phyloP scores from a whole-genome alignment of 208 protist species.

The Cochliopodium minus region DNA sequence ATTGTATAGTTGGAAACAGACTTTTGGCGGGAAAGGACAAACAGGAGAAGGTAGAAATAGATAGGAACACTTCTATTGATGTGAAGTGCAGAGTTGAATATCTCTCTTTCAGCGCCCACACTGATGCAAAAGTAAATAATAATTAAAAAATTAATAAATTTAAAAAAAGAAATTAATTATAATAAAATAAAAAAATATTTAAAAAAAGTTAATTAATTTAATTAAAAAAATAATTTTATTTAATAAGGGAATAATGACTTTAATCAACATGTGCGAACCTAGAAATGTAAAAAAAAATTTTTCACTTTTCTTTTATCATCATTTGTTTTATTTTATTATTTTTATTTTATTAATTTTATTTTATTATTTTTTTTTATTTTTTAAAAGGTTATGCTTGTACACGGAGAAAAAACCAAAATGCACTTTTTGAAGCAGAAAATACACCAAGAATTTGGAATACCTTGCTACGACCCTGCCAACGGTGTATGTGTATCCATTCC shows the following conservation, averaged over 20 bases:
- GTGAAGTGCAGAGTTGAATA: slow-evolving; percentile 35
- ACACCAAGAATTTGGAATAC: slow-evolving; percentile 2
- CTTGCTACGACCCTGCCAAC: slow-evolving; percentile 4
- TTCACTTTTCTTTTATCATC: no score
- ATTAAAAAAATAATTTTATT: no score
- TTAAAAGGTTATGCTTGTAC: slow-evolving; percentile 52
- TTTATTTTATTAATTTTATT: no score
- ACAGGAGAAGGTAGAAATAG: slow-evolving; percentile 36
- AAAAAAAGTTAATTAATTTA: no score
- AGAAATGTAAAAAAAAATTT: no score
- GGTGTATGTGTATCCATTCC: no score
- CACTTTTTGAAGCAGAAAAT: slow-evolving; percentile 7
- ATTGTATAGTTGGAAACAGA: not conserved
- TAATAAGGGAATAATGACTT: no score
- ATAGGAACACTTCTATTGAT: slow-evolving; percentile 29
- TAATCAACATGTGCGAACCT: no score
- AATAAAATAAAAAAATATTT: no score
- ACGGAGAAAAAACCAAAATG: slow-evolving; percentile 57
- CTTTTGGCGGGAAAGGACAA: not conserved
- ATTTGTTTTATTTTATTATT: no score
- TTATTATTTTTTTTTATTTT: no score
- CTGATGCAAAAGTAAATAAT: slow-evolving; percentile 66
- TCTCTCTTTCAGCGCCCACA: slow-evolving; percentile 56
- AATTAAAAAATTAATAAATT: slow-evolving; percentile 52
- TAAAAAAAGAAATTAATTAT: slow-evolving; percentile 32